These are phyloP conservation scores for Suillus subaureus DNA, from an alignment of 768 basidiomycete species.

Conservation along the genomic window DNA sequence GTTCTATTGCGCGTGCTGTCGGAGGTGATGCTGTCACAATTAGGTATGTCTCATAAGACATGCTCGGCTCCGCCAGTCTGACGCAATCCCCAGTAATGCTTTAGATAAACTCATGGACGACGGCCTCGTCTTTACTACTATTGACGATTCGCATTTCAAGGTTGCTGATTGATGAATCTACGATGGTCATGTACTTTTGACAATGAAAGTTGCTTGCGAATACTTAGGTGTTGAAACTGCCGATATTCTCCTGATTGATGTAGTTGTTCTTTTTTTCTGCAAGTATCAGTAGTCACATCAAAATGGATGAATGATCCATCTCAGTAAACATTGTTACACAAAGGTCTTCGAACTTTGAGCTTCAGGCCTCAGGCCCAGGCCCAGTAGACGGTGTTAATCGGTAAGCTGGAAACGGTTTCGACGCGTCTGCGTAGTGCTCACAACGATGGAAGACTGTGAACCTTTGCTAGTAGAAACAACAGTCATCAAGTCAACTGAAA, in stretches of 20 bases:
- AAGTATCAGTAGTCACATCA: slow-evolving; percentile 11
- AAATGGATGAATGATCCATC: background rate
- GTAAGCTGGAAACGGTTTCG: background rate
- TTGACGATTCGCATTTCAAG: slow-evolving; percentile 79
- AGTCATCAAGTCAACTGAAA: background rate
- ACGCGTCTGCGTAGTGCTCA: background rate
- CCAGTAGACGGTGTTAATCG: background rate
- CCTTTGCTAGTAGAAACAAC: slow-evolving; percentile 12
- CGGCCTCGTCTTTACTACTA: slow-evolving; percentile 77
- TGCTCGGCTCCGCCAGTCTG: slow-evolving; percentile 5
- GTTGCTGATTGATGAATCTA: slow-evolving; percentile 42
- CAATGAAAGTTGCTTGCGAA: background rate
- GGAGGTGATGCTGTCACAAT: slow-evolving; percentile 60
- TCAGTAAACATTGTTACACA: background rate
- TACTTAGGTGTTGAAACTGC: background rate
- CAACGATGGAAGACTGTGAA: slow-evolving; percentile 15
- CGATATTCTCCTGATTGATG: background rate
- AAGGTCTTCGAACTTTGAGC: background rate
- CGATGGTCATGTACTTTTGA: slow-evolving; percentile 13
- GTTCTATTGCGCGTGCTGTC: slow-evolving; percentile 67
- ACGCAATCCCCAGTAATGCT: slow-evolving; percentile 53
- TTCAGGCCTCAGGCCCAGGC: background rate
- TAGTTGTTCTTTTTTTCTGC: slow-evolving; percentile 1
- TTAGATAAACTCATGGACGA: slow-evolving; percentile 80
- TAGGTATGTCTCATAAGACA: slow-evolving; percentile 44